Base-by-base conservation (phyloP, 768 basidiomycete genomes). In the Pleurotus salmoneostramineus region DNA sequence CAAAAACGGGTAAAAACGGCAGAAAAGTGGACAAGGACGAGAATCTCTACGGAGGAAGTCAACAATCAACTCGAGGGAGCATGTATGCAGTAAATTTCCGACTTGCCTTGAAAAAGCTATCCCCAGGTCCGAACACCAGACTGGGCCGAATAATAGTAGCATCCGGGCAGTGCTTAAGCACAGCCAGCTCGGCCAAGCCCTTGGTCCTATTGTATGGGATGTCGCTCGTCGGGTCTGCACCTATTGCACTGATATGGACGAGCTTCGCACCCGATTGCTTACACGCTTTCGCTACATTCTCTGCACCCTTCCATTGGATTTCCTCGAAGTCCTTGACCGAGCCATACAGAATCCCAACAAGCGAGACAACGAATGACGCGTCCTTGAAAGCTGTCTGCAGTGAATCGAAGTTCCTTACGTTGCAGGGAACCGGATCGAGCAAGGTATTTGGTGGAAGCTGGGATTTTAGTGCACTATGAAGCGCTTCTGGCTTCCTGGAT, bases 1-100 rank as follows among this genome's bases (percentile, higher is more conserved):
- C 85, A 64, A 89, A 91, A 4, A 91, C 86, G n/a, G 89, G 89
- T 31, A 91, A 68, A 66, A 89, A 84, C 2, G 89, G 89, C 35
- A 91, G 69, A 59, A 81, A 74, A 50, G 73, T 75, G 0, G 86
- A 80, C 32, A 91, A 68, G 31, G 71, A 75, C 33, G 84, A 83
- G 63, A 91, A 89, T 44, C 84, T 76, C 88, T 89, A 61, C 11
- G 34, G 27, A 15, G 54, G 6, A 10, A 50, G 42, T 27, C 27
- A 47, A 8, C 11, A 46, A 48, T 36, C 17, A 58, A 3, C 44
- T 50, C 31, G 10, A 47, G 32, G 11, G 42, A 60, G 33, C 33
- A 51, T 46, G 21, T 46, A 17, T 51, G 7, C 11, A 6, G 37
- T 50, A 43, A 27, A 3, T 12, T 14, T 3, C 15, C 60, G 21